Conservation (phyloP, 306 rosid genomes). For the Macrotyloma uniflorum region DNA sequence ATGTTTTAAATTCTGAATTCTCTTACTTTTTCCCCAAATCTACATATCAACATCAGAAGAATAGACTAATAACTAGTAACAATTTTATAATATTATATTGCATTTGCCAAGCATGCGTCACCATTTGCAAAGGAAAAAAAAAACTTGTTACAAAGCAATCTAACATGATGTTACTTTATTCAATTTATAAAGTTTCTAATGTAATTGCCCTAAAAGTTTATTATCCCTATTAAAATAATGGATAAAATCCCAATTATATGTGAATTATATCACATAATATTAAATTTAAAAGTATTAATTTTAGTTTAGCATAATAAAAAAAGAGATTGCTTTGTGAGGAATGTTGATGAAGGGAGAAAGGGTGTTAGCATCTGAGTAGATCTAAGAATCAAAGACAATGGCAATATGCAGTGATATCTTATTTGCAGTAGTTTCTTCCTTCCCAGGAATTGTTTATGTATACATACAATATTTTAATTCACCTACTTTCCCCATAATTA, state of each 20-base stretch:
- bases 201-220: too few relatives aligned
- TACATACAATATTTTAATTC: constrained; percentile 7
- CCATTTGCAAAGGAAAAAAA: background rate
- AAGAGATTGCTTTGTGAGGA: background rate
- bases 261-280: background rate
- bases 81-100: background rate
- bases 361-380: background rate
- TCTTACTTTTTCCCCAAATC: background rate
- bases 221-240: background rate
- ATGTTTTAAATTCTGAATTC: background rate
- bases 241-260: background rate
- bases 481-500: background rate
- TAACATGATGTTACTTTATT: too few relatives aligned
- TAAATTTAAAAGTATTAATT: background rate
- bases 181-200: too few relatives aligned
- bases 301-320: background rate
- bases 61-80: background rate
- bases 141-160: too few relatives aligned
- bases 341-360: background rate
- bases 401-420: too few relatives aligned
- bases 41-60: background rate
- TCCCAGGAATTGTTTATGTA: background rate
- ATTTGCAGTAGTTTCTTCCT: constrained; percentile 18
- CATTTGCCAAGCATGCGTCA: background rate
- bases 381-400: too few relatives aligned